These are phyloP conservation scores for Ustulina deusta DNA, from an alignment of 2,329 filamentous ascomycete genomes.

Conservation along the genomic window DNA sequence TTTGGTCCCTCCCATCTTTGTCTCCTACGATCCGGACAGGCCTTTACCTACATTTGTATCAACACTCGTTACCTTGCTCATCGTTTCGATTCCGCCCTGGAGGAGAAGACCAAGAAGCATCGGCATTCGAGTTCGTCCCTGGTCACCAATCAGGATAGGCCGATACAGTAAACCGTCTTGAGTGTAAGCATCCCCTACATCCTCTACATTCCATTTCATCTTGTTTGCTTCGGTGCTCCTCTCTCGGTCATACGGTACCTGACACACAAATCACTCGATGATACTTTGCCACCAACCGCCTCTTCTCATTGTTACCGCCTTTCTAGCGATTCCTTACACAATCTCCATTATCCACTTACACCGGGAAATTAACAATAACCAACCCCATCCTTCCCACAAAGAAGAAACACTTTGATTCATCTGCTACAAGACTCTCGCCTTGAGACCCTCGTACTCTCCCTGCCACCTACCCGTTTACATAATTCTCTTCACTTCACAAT, in stretches of 20 bases:
- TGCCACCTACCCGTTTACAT: conserved; percentile 9
- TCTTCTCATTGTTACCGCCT: conserved; percentile 20
- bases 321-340: conserved; percentile 40
- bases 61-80: conserved; percentile 28
- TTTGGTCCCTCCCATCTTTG: conserved; percentile 32
- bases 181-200: conserved; percentile 25
- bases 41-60: conserved; percentile 38
- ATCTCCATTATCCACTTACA: conserved; percentile 41
- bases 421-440: conserved; percentile 1
- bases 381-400: conserved; percentile 26
- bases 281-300: conserved; percentile 25
- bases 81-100: conserved; percentile 12
- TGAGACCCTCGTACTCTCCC: not conserved
- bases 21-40: conserved; percentile 35
- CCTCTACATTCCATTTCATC: not conserved
- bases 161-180: conserved; percentile 1
- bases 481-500: conserved; percentile 11
- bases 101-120: not conserved
- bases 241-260: not conserved
- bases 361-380: conserved; percentile 29
- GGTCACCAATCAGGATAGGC: not conserved
- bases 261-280: not conserved
- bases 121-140: not conserved
- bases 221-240: conserved; percentile 36
- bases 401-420: conserved; percentile 15